Percentiles rank a stretch among this genome's conserved stretches.
These are phyloP conservation scores for Podospora didyma DNA, from an alignment of 495 filamentous ascomycete species.

Conservation along the genomic window DNA sequence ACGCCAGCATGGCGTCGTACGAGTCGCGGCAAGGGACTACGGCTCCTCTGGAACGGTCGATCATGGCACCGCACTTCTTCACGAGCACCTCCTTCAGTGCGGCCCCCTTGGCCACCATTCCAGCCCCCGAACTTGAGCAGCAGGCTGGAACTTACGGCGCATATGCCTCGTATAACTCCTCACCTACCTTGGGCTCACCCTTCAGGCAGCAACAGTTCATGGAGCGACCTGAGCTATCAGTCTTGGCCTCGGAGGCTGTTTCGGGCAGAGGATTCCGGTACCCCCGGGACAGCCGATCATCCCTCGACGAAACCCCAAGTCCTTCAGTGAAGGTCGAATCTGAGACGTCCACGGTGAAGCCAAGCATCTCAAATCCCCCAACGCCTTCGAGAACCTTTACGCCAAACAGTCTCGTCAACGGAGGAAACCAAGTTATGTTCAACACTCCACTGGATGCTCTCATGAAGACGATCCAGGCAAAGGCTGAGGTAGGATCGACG, in stretches of 20 bases:
- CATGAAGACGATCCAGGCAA: slow-evolving; percentile 87
- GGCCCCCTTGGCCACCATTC: slow-evolving; percentile 32
- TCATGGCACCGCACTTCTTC: slow-evolving; percentile 30
- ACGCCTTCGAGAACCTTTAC: slow-evolving; percentile 20
- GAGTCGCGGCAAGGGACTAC: slow-evolving; percentile 25
- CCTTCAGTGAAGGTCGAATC: slow-evolving; percentile 38
- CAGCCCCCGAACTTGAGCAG: slow-evolving; percentile 31
- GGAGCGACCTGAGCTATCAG: slow-evolving; percentile 25
- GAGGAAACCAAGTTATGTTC: slow-evolving; percentile 51
- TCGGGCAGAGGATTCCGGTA: slow-evolving; percentile 8
- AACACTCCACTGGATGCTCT: slow-evolving; percentile 83
- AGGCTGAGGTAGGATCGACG: slow-evolving; percentile 37
- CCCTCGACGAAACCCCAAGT: slow-evolving; percentile 25
- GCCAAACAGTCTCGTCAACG: slow-evolving; percentile 21
- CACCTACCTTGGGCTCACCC: slow-evolving; percentile 24
- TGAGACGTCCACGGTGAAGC: slow-evolving; percentile 15
- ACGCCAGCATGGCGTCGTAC: slow-evolving; percentile 32
- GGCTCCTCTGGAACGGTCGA: slow-evolving; percentile 25
- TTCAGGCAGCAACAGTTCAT: slow-evolving; percentile 34
- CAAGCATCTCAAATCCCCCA: slow-evolving; percentile 9
- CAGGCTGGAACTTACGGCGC: slow-evolving; percentile 23
- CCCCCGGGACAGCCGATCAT: slow-evolving; percentile 9
- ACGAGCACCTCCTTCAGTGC: slow-evolving; percentile 29
- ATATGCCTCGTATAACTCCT: slow-evolving; percentile 32
- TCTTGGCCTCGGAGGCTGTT: slow-evolving; percentile 11